Evolutionary conservation across 768 basidiomycete genomes (phyloP).

Genomic region (Porpolomopsis calyptriformis): DNA sequence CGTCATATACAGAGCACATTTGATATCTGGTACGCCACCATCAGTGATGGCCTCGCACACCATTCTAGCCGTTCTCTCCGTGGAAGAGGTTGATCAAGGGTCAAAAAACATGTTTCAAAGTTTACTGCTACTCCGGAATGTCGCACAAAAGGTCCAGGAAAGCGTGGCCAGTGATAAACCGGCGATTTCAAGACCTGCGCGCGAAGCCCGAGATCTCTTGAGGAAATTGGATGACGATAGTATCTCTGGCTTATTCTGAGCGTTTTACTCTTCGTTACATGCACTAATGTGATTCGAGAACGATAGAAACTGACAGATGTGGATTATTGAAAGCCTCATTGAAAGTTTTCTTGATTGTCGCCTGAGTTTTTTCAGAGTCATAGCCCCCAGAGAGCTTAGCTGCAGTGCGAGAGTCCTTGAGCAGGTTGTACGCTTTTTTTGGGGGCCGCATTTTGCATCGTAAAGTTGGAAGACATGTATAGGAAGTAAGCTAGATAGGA

Average conservation of each 20-base stretch:
- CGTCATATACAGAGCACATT: not conserved
- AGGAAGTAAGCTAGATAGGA: too few species aligned
- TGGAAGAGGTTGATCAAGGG: slow-evolving; percentile 28
- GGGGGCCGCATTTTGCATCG: too few species aligned
- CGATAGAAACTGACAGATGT: too few species aligned
- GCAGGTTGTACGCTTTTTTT: too few species aligned
- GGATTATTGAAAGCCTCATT: too few species aligned
- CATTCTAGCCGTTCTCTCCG: slow-evolving; percentile 45
- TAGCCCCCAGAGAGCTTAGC: too few species aligned
- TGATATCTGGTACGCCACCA: slow-evolving; percentile 58
- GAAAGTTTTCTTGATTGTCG: too few species aligned
- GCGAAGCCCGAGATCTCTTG: slow-evolving; percentile 72
- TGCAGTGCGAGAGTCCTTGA: too few species aligned
- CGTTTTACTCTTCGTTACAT: not conserved
- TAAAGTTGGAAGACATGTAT: too few species aligned
- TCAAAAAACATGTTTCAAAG: slow-evolving; percentile 53
- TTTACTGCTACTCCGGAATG: slow-evolving; percentile 45
- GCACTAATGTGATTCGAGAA: too few species aligned
- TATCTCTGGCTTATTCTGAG: slow-evolving; percentile 35
- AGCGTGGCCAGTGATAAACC: slow-evolving; percentile 60
- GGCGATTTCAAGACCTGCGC: slow-evolving; percentile 63
- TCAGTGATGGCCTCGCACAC: slow-evolving; percentile 51
- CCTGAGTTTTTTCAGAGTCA: too few species aligned
- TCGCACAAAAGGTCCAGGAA: slow-evolving; percentile 67
- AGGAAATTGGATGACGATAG: slow-evolving; percentile 34